Percentiles rank a stretch among this genome's conserved stretches.
phyloP scores from a whole-genome alignment of 2,329 filamentous ascomycete species.

The Neurospora sp. region DNA sequence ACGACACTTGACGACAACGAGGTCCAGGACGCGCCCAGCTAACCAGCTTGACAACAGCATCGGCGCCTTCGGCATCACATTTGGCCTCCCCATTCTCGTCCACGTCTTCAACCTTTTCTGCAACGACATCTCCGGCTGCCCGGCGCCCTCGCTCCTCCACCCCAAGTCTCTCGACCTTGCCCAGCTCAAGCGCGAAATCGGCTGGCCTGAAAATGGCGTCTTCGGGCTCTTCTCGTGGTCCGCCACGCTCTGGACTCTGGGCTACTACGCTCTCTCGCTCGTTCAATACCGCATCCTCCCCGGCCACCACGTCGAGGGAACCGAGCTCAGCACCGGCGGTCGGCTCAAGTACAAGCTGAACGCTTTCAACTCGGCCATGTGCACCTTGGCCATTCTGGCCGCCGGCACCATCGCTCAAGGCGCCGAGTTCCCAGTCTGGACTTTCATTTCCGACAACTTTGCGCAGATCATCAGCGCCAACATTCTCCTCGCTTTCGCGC shows the following conservation, averaged over 20 bases:
- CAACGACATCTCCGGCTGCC: conserved; percentile 89
- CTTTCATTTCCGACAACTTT: conserved; percentile 87
- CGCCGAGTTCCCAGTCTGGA: conserved; percentile 79
- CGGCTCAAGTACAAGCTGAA: conserved; percentile 77
- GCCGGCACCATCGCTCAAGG: conserved; percentile 70
- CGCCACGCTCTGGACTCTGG: conserved; percentile 59
- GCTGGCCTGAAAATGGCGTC: conserved; percentile 67
- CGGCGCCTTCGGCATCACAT: conserved; percentile 67
- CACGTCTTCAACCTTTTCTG: conserved; percentile 77
- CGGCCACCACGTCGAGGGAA: conserved; percentile 60
- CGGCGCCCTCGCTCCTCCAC: conserved; percentile 67
- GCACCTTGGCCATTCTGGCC: conserved; percentile 60
- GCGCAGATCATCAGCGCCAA: conserved; percentile 76
- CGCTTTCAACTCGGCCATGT: conserved; percentile 64
- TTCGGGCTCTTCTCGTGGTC: conserved; percentile 59
- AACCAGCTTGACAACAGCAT: conserved; percentile 37
- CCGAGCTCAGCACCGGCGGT: conserved; percentile 58
- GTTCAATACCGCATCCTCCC: conserved; percentile 69
- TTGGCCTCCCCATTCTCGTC: conserved; percentile 68
- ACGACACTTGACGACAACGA: background rate
- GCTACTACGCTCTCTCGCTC: conserved; percentile 69
- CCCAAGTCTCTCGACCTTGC: conserved; percentile 62
- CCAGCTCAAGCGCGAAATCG: conserved; percentile 67
- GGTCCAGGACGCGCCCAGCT: background rate
- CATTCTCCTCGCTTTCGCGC: conserved; percentile 60